Evolutionary conservation across 805 yeast genomes (phyloP).

Genomic region (Maudiozyma saulgeensis): DNA sequence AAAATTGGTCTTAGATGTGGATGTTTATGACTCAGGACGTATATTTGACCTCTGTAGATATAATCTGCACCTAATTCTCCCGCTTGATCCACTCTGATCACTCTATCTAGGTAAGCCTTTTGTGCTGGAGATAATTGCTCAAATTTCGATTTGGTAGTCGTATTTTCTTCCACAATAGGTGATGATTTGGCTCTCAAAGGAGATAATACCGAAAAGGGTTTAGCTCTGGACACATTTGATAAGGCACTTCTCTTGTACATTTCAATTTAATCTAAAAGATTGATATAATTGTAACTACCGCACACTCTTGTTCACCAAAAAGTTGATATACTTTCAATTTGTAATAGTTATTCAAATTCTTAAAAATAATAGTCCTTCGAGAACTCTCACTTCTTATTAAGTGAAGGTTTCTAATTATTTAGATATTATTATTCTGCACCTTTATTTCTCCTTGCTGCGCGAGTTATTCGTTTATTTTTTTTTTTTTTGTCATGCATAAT

Average conservation of each 20-base stretch:
- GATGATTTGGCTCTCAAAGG: slow-evolving; percentile 7
- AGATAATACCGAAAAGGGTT: slow-evolving; percentile 10
- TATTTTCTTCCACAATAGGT: background rate
- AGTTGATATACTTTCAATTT: too few relatives aligned
- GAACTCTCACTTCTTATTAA: too few relatives aligned
- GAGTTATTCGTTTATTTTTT: too few relatives aligned
- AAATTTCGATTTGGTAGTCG: slow-evolving; percentile 8
- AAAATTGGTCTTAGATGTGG: slow-evolving; percentile 74
- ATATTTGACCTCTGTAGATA: slow-evolving; percentile 84
- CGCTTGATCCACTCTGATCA: slow-evolving; percentile 90
- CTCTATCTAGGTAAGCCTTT: slow-evolving; percentile 59
- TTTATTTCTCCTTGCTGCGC: too few relatives aligned
- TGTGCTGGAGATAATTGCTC: slow-evolving; percentile 40
- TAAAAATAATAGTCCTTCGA: too few relatives aligned
- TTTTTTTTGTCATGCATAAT: background rate
- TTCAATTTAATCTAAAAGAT: background rate
- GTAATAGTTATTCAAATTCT: too few relatives aligned
- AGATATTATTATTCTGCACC: background rate
- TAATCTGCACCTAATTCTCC: slow-evolving; percentile 95
- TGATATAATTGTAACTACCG: background rate
- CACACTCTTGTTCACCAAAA: too few relatives aligned
- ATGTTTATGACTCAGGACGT: slow-evolving; percentile 56
- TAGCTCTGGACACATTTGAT: background rate
- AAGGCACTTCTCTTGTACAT: slow-evolving; percentile 1
- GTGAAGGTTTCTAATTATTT: background rate